Evolutionary conservation across 2,329 filamentous ascomycete genomes (phyloP), one percentile per base, ranked within the genome.

Genomic region (Beauveria sp.): DNA sequence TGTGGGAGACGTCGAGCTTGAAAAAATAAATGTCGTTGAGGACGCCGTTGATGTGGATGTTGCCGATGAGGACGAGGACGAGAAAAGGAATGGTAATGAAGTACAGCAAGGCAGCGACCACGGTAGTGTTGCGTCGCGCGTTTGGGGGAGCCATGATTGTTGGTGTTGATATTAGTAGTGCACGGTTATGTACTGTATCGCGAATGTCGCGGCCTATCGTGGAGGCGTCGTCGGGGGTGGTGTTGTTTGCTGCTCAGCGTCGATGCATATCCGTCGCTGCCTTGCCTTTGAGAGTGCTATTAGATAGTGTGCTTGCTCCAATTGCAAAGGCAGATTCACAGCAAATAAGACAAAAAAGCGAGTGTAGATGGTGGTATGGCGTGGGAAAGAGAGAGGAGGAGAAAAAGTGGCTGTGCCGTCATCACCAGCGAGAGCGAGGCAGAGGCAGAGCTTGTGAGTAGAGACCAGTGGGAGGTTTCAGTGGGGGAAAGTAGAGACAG

Each of bases 1-100:
- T 88, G 69, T 96, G 83, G 67, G 89, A 84, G 54, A 97, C 82
- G 74, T 96, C 84, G 69, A 97, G 84, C 68, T 88, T 88, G 74
- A 96, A 88, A 75, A 97, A 95, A 77, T 89, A 96, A 67, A 90
- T 90, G 62, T 85, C 77, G 63, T 82, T 83, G 40, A 93, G 79
- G 7, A 89, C 81, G 18, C 79, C 70, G 62, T 80, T 81, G 68
- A 85, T 79, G 68, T 79, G 81, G 59, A 87, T 88, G 74, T 90
- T 92, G 67, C 90, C 92, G 67, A 96, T 84, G 68, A 91, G 81
- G 68, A 85, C 89, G 67, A 96, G 83, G 64, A 96, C 83, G 45
- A 96, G 79, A 73, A 96, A 96, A 65, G 93, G 80, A 65, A 90
- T 82, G 45, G 89, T 83, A 64, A 95, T 71, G 64, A 93, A 78